phyloP scores from a whole-genome alignment of 257 asterid genomes.

The Rauvolfia tetraphylla region DNA sequence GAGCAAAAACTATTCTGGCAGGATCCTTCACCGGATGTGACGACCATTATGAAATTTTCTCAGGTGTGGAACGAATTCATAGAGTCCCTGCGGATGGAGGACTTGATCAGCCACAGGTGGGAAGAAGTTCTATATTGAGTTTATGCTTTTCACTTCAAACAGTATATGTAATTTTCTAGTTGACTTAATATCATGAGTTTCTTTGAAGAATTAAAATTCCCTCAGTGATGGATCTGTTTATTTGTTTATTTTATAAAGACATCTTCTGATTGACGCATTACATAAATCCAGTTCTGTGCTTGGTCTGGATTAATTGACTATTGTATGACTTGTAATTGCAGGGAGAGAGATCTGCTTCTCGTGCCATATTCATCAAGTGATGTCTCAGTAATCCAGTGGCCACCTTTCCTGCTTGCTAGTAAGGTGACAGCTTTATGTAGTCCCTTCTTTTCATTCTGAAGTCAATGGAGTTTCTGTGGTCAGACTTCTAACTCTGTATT shows the following conservation, averaged over 20 bases:
- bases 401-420: conserved; percentile 98
- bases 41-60: conserved; percentile 87
- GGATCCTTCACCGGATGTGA: conserved; percentile 65
- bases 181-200: conserved; percentile 11
- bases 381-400: conserved; percentile 95
- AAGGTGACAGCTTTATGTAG: conserved; percentile 52
- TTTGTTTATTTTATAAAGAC: not conserved
- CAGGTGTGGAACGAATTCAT: conserved; percentile 99
- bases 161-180: not conserved
- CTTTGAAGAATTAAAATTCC: conserved; percentile 1
- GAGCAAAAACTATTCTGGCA: conserved; percentile 32
- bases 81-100: conserved; percentile 87
- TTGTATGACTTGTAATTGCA: conserved; percentile 27
- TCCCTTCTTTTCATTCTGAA: conserved; percentile 11
- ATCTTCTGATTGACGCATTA: not conserved
- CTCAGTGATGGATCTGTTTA: not conserved
- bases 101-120: conserved; percentile 80
- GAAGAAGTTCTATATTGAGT: conserved; percentile 12
- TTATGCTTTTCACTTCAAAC: conserved; percentile 3
- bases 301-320: conserved; percentile 6
- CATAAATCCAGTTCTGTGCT: not conserved
- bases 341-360: conserved; percentile 91
- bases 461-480: conserved; percentile 14
- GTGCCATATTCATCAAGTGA: conserved; percentile 90
- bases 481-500: conserved; percentile 28